Base-by-base conservation (phyloP, 1,284 basidiomycete species). In the Mycocalia duriaeana region DNA sequence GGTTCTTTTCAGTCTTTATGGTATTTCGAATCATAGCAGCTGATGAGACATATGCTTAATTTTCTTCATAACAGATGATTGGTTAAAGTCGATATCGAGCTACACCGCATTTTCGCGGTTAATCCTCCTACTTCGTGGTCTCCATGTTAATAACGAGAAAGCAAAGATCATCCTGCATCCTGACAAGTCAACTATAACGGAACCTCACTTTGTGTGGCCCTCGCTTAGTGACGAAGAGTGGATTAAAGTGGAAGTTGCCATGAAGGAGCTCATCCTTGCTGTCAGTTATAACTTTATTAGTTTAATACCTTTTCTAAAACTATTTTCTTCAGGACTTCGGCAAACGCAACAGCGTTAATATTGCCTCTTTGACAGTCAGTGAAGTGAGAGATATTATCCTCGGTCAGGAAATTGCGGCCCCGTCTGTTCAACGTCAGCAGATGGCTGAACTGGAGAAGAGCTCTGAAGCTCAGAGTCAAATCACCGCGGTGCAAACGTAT, bases 141-240 rank as follows among this genome's bases (percentile, higher is more conserved):
- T 99, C 25, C 96, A 99, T 68, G 96, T 99, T 69, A 99, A 99
- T 73, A 96, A 97, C 65, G 96, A 99, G 66, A 99, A 99, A 75
- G 91, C 96, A 25, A 99, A 99, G 74, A 86, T 94, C 53, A 89
- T 94, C 53, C 72, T 95, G 28, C 89, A 92, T 54, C 92, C 92
- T 0, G 91, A 94, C 71, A 92, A 93, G 71, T 89, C 85, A 53
- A 97, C 94, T 5, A 85, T 97, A 57, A 99, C 96, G 3, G 93
- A 98, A 68, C 91, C 94, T 43, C 95, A 99, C 70, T 94, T 98
- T 67, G 93, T 99, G 31, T 99, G 95, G 95, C 96, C 96, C 5
- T 89, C 93, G 2, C 75, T 99, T 44, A 76, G 75, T 20, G 95
- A 99, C 60, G 94, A 98, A 56, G 94, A 97, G 58, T 99, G 96